Conservation (phyloP, 441 rosid genomes). For the Flueggea neowawraea region DNA sequence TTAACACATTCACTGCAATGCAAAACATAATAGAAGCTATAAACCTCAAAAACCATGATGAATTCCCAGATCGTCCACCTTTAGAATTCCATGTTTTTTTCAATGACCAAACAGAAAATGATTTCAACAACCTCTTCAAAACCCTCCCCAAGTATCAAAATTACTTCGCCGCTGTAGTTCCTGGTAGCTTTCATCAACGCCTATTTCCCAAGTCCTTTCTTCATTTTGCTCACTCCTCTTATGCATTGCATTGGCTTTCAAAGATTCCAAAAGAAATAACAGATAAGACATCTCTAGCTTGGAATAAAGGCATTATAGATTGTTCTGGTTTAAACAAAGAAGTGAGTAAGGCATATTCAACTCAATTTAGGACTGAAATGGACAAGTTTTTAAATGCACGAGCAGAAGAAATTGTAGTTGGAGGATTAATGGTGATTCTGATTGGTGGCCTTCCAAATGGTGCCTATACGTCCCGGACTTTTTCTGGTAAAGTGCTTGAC, state of each 20-base stretch:
- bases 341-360: constrained; percentile 19
- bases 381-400: constrained; percentile 6
- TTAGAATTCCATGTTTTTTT: constrained; percentile 27
- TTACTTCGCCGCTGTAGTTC: constrained; percentile 22
- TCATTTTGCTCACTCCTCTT: constrained; percentile 21
- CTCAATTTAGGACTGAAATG: constrained; percentile 23
- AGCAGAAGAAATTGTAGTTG: too few species aligned
- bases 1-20: constrained; percentile 5
- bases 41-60: not conserved
- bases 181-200: constrained; percentile 23
- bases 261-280: constrained; percentile 17
- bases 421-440: too few species aligned
- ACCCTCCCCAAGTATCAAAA: constrained; percentile 11
- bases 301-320: constrained; percentile 26
- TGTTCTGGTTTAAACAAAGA: constrained; percentile 17
- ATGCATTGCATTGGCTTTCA: constrained; percentile 31
- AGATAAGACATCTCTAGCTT: constrained; percentile 16
- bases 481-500: too few species aligned
- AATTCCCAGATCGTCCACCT: not conserved
- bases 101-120: constrained; percentile 24
- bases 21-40: constrained; percentile 9
- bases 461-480: too few species aligned
- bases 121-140: constrained; percentile 36
- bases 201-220: constrained; percentile 22
- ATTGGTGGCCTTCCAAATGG: too few species aligned